Base-by-base conservation (phyloP, 169 alveolate genomes). In the Cryptosporidium parvum region DNA sequence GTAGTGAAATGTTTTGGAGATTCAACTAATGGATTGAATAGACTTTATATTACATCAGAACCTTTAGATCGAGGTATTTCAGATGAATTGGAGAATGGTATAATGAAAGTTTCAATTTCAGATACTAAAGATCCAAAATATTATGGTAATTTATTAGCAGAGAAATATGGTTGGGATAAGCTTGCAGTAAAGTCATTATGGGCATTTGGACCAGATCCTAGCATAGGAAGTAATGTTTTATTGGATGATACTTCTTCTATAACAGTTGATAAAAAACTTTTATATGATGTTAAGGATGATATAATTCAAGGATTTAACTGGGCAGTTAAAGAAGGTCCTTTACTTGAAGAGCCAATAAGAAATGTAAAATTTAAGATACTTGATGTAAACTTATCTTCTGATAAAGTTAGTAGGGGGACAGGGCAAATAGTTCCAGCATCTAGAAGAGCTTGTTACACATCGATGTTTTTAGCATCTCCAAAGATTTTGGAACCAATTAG, bases 311-410 rank as follows among this genome's bases (percentile, higher is more conserved):
- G 99, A 52, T 99, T 99, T 91, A 96, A 97, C 85, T 99, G 99
- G 99, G 99, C 99, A 18, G 94, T 98, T n/a, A 97, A 96, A 92
- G 99, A 98, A 91, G 99, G 99, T 0, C 99, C 99, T 31, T 94
- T 99, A 68, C 96, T 98, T 35, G 99, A 99, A 92, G 99, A 97
- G 56, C 97, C 98, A 1, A 94, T 95, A 67, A 94, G 97, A 84
- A 95, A 95, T 85, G 97, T 95, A 35, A 97, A 97, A 86, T 96
- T 97, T 80, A 95, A 95, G 93, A 93, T 97, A 62, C 89, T 96
- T 53, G 97, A 95, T 48, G 97, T 96, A 9, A 94, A 92, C 53
- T 85, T 97, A 67, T 96, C 98, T 42, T 53, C 92, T 58, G 99
- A 98, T 58, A 97, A 97, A 12, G 86, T 97, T 8, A 93, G 93